A percentile compares a stretch with the other conserved stretches of the same genome.
Evolutionary conservation across 2,329 filamentous ascomycete species (phyloP).

Genomic region (Scedosporium minutisporum): DNA sequence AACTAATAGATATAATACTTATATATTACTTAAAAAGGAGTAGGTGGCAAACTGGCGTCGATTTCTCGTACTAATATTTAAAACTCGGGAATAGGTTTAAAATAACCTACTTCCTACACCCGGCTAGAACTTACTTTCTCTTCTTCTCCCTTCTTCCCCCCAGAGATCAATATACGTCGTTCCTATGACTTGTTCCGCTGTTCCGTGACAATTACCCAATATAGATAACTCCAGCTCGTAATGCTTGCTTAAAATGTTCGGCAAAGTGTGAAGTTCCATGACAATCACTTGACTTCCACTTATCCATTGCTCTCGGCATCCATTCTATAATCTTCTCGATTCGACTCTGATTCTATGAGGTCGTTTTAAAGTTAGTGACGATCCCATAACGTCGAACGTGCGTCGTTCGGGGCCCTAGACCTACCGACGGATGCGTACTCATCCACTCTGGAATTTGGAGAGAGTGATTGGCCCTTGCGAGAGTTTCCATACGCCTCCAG

Average conservation of each 20-base stretch:
- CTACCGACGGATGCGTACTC: slow-evolving; percentile 65
- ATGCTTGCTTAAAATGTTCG: slow-evolving; percentile 38
- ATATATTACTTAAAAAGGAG: too few species aligned
- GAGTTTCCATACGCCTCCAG: slow-evolving; percentile 56
- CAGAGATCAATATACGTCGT: too few species aligned
- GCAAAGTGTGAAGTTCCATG: slow-evolving; percentile 41
- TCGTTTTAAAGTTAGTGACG: too few species aligned
- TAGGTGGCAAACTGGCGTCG: too few species aligned
- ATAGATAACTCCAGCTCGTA: slow-evolving; percentile 23
- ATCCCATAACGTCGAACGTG: background rate
- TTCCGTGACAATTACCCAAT: background rate
- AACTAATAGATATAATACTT: too few species aligned
- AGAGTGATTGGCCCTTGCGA: slow-evolving; percentile 26
- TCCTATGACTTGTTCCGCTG: too few species aligned
- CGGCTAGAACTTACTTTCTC: too few species aligned
- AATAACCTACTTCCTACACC: too few species aligned
- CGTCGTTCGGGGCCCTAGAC: slow-evolving; percentile 16
- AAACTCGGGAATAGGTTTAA: too few species aligned
- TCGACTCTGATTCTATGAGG: slow-evolving; percentile 44
- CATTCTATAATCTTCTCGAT: slow-evolving; percentile 57
- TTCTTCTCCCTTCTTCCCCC: too few species aligned
- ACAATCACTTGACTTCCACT: slow-evolving; percentile 44
- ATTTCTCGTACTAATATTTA: too few species aligned
- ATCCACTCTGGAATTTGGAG: slow-evolving; percentile 57
- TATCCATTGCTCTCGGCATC: slow-evolving; percentile 47